A percentile compares a stretch with the other conserved stretches of the same genome.
These are phyloP conservation scores for Zalaria obscura DNA, from an alignment of 2,329 filamentous ascomycete species.

Conservation along the genomic window DNA sequence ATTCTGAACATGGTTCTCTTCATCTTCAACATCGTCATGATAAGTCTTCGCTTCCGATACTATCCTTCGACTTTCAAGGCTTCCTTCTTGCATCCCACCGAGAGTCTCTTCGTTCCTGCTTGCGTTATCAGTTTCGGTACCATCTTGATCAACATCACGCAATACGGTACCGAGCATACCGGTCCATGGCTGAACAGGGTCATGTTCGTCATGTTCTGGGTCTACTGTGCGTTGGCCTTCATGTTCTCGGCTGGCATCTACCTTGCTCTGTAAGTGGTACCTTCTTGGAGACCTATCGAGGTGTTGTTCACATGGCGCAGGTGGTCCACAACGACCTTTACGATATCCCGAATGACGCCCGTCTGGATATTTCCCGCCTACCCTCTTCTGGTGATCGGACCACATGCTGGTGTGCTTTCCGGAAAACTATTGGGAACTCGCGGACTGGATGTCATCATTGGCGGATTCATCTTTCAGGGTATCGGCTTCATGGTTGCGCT, in stretches of 20 bases:
- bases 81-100: conserved; percentile 63
- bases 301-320: conserved; percentile 19
- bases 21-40: conserved; percentile 53
- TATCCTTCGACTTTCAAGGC: conserved; percentile 56
- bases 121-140: conserved; percentile 52
- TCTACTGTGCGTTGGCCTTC: conserved; percentile 55
- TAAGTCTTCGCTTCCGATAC: conserved; percentile 53
- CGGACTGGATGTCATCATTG: conserved; percentile 42
- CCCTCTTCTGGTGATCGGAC: conserved; percentile 61
- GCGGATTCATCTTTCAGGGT: conserved; percentile 47
- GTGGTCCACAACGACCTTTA: conserved; percentile 51
- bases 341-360: conserved; percentile 74
- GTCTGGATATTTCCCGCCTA: conserved; percentile 84
- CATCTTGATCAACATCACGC: conserved; percentile 51
- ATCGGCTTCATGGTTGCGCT: conserved; percentile 51
- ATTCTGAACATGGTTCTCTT: conserved; percentile 43
- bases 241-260: conserved; percentile 58
- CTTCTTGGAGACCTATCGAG: not conserved
- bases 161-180: conserved; percentile 50
- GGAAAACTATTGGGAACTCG: conserved; percentile 27
- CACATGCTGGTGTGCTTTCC: conserved; percentile 50
- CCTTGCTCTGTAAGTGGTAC: conserved; percentile 51
- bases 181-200: conserved; percentile 40
- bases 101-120: conserved; percentile 64
- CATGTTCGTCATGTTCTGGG: conserved; percentile 60